Conservation (phyloP, 1,139 yeast genomes). For the Scheffersomyces insectosa region DNA sequence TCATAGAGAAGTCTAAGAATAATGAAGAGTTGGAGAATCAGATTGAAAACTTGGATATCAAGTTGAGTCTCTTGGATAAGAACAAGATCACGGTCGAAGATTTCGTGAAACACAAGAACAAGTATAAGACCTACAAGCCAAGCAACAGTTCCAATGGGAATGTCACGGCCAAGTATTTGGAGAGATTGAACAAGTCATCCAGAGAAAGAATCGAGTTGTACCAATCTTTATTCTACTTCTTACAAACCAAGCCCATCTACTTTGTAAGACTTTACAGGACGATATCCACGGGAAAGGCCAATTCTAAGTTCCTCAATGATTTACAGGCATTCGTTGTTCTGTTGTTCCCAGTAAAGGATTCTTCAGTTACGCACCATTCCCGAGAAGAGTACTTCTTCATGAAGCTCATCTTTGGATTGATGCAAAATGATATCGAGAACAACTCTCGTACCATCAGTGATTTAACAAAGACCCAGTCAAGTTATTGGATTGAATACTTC, state of each 20-base stretch:
- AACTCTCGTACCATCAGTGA: slow-evolving; percentile 32
- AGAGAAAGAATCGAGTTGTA: slow-evolving; percentile 57
- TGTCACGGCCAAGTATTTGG: slow-evolving; percentile 24
- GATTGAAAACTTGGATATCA: slow-evolving; percentile 79
- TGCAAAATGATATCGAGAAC: slow-evolving; percentile 45
- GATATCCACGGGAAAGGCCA: slow-evolving; percentile 20
- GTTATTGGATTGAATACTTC: slow-evolving; percentile 54
- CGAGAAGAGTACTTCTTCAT: slow-evolving; percentile 79
- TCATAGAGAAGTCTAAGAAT: slow-evolving; percentile 59
- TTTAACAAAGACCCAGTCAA: slow-evolving; percentile 31
- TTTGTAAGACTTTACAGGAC: slow-evolving; percentile 50
- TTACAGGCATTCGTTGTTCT: slow-evolving; percentile 51
- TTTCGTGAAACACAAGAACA: slow-evolving; percentile 56
- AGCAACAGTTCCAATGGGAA: slow-evolving; percentile 9
- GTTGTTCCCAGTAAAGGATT: slow-evolving; percentile 44
- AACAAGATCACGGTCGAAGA: slow-evolving; percentile 82
- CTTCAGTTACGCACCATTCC: slow-evolving; percentile 32
- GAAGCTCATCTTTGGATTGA: slow-evolving; percentile 56
- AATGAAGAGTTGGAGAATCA: slow-evolving; percentile 73
- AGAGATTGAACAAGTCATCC: slow-evolving; percentile 35
- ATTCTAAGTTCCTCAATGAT: slow-evolving; percentile 24
- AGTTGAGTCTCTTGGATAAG: slow-evolving; percentile 73
- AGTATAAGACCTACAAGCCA: slow-evolving; percentile 25
- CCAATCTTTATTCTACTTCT: slow-evolving; percentile 75
- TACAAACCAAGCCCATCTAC: slow-evolving; percentile 84